Evolutionary conservation across 331 rosid genomes (phyloP).

Genomic region (Stylosanthes scabra): DNA sequence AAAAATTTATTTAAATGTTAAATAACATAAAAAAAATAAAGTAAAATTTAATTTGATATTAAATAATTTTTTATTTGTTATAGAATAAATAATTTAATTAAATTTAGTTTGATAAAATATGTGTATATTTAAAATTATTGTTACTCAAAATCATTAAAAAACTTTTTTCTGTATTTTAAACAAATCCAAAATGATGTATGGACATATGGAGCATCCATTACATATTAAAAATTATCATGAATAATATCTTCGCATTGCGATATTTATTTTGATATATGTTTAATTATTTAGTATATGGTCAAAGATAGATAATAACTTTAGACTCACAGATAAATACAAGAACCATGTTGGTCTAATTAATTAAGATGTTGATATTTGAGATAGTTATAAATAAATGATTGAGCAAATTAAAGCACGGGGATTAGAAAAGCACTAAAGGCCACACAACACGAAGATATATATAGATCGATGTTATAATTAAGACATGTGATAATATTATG

Average conservation of each 20-base stretch:
- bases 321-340: neutral
- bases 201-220: neutral
- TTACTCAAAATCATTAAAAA: no score
- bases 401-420: neutral
- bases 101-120: no score
- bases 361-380: neutral
- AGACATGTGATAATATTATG: constrained; percentile 1
- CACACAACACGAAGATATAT: neutral
- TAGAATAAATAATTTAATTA: no score
- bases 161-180: no score
- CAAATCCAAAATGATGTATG: neutral
- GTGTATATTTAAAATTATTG: no score
- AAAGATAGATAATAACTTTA: no score
- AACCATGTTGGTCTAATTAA: neutral
- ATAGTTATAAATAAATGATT: neutral
- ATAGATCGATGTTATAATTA: no score
- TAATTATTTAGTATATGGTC: no score
- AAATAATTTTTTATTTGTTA: no score
- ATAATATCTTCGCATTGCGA: neutral
- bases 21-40: no score
- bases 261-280: neutral
- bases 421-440: neutral
- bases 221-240: neutral
- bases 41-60: no score
- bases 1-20: no score